phyloP scores from a whole-genome alignment of 495 filamentous ascomycete species.

The Neurospora tetrasperma region DNA sequence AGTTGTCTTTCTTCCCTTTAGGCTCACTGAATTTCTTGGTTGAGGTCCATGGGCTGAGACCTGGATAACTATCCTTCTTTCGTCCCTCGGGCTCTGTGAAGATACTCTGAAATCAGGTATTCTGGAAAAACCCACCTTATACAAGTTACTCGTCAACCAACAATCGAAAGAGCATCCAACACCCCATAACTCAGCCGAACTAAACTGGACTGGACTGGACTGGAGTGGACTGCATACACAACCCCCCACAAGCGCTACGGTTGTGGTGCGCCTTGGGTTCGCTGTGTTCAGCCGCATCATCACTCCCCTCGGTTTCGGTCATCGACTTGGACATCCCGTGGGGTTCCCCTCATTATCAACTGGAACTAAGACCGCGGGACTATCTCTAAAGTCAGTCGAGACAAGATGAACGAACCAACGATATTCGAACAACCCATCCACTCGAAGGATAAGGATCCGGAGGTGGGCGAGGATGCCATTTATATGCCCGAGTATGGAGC shows the following conservation, averaged over 20 bases:
- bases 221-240: background rate
- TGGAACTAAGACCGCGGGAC: background rate
- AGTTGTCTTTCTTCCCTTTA: background rate
- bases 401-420: slow-evolving; percentile 25
- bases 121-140: no score
- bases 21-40: background rate
- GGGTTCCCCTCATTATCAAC: background rate
- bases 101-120: no score
- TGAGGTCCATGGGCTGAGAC: no score
- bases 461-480: slow-evolving; percentile 4
- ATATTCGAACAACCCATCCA: slow-evolving; percentile 27
- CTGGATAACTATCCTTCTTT: no score
- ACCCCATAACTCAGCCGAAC: no score
- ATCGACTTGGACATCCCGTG: background rate
- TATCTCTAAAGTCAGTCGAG: background rate
- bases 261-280: background rate
- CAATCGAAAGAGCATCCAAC: no score
- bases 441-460: slow-evolving; percentile 12
- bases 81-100: no score
- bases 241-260: background rate
- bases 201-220: no score
- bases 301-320: background rate
- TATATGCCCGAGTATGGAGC: background rate
- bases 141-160: no score
- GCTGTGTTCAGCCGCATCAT: background rate